Base-by-base conservation (phyloP, 1,284 basidiomycete genomes). In the Microbotryum saponariae region DNA sequence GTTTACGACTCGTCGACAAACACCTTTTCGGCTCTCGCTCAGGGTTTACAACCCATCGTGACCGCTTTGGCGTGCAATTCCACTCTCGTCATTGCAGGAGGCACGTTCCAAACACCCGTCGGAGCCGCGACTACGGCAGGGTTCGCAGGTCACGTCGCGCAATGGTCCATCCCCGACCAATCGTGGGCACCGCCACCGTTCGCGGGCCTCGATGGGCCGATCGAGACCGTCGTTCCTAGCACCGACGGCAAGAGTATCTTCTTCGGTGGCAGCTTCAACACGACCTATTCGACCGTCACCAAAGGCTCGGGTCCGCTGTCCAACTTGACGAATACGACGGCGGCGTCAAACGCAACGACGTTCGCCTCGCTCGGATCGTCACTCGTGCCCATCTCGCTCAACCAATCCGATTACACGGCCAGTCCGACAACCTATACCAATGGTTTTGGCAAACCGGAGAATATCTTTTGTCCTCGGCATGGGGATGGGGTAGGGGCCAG, bases 361-460 rank as follows among this genome's bases (percentile, higher is more conserved):
- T 88, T 12, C 85, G 86, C 88, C 0, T 91, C 89, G 72, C 89
- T 92, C 6, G 89, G 88, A 1, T 94, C 71, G 2, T 69, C 91
- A 20, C 85, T 96, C 56, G 88, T 92, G 25, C 92, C 93, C 12
- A 80, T 94, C 49, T 85, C 90, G 20, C 78, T 96, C 37, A 76
- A 82, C 60, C 78, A 79, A 49, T 67, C 74, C 6, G 74, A 75
- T 49, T 46, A 78, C 86, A 79, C 92, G 53, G 89, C 85, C 0
- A 82, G 83, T 0, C 88, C 91, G 2, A 85, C 87, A 0, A 83
- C 88, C 1, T 75, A 77, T 6, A 76, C 85, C 60, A 61, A 82
- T 0, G 79, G 82, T 27, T 97, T 88, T 75, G 80, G 77, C 64
- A 79, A 89, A 68, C 83, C 92, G 27, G 73, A 82, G 51, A 83